A percentile compares a stretch with the other conserved stretches of the same genome.
These are phyloP conservation scores for Pleurozium schreberi DNA, from an alignment of 225 moss, liverwort and hornwort species.

Conservation along the genomic window DNA sequence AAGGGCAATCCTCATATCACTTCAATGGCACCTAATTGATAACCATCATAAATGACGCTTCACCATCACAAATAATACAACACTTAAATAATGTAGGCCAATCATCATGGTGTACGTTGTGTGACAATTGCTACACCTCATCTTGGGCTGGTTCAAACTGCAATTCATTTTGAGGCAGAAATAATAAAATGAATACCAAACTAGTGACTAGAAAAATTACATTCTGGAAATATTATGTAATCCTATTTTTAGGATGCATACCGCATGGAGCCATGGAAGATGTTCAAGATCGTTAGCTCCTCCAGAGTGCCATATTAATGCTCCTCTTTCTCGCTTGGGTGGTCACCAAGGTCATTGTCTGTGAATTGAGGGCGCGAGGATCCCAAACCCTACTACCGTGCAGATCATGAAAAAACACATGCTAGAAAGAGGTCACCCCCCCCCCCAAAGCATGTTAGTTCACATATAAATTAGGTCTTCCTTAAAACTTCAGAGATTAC, in stretches of 20 bases:
- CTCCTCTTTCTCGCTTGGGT: slow-evolving; percentile 15
- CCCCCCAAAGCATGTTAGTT: neutral
- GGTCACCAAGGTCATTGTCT: slow-evolving; percentile 22
- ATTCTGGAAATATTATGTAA: neutral
- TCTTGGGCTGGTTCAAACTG: too few species aligned
- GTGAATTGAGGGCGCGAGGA: slow-evolving; percentile 43
- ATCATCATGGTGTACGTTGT: too few species aligned
- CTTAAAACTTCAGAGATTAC: too few species aligned
- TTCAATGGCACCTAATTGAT: too few species aligned
- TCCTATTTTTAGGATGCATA: neutral
- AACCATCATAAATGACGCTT: too few species aligned
- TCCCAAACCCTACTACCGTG: slow-evolving; percentile 29
- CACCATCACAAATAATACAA: too few species aligned
- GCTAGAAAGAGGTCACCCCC: neutral
- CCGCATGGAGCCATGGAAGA: slow-evolving; percentile 34
- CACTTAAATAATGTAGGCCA: too few species aligned
- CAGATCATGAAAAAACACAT: slow-evolving; percentile 38
- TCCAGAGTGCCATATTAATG: slow-evolving; percentile 32
- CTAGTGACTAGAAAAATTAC: neutral
- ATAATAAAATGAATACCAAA: too few species aligned
- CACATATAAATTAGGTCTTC: neutral
- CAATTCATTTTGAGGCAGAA: too few species aligned
- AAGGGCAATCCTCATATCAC: too few species aligned
- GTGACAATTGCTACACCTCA: too few species aligned
- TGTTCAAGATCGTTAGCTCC: slow-evolving; percentile 41